phyloP scores from a whole-genome alignment of 495 filamentous ascomycete genomes.

The Umbilicaria muhlenbergii region DNA sequence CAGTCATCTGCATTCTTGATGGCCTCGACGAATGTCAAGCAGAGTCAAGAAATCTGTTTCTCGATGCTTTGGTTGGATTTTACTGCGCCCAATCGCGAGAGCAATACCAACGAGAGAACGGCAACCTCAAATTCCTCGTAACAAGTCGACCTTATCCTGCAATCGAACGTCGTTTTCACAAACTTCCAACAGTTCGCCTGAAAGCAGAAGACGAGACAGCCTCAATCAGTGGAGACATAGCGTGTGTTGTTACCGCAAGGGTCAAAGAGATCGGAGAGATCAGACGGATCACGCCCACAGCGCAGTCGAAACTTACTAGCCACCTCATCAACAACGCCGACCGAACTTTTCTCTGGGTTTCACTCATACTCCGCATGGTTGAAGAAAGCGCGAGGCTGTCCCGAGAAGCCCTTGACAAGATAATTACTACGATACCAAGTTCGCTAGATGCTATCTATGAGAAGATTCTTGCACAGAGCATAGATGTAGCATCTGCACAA shows the following conservation, averaged over 20 bases:
- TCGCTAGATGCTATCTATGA: constrained; percentile 14
- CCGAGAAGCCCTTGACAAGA: constrained; percentile 11
- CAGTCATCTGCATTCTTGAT: constrained; percentile 30
- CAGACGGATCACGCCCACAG: background rate
- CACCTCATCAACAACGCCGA: constrained; percentile 15
- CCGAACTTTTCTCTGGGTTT: constrained; percentile 25
- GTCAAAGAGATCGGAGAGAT: constrained; percentile 15
- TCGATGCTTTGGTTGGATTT: constrained; percentile 14
- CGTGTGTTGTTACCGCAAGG: constrained; percentile 18
- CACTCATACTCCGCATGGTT: constrained; percentile 9
- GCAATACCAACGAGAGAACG: background rate
- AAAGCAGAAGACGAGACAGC: constrained; percentile 22
- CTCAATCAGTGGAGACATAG: constrained; percentile 21
- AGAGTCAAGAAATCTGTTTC: constrained; percentile 9
- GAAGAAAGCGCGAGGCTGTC: background rate
- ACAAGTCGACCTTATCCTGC: constrained; percentile 27
- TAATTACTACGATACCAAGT: constrained; percentile 1
- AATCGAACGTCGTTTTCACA: constrained; percentile 17
- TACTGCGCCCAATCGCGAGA: constrained; percentile 1
- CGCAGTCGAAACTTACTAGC: constrained; percentile 5
- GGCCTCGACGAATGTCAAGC: constrained; percentile 27
- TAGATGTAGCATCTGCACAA: constrained; percentile 5
- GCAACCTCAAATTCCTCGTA: constrained; percentile 24
- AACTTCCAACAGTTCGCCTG: constrained; percentile 15
- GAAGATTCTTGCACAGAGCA: constrained; percentile 15